These are phyloP conservation scores for Xylaria sp. DNA, from an alignment of 2,329 filamentous ascomycete species.

Conservation along the genomic window DNA sequence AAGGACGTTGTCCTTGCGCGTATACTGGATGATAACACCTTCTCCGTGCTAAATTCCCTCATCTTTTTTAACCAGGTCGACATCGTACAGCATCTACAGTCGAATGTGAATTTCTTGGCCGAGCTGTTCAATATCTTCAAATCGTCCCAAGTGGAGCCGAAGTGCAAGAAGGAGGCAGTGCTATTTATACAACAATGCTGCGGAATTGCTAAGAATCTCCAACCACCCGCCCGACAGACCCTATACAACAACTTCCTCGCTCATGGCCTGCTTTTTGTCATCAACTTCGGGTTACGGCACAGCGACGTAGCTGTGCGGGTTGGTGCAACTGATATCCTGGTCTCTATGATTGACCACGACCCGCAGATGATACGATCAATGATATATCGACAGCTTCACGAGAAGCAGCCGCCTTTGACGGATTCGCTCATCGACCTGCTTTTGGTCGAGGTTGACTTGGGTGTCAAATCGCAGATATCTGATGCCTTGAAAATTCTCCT, in stretches of 20 bases:
- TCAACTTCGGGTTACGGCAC: slow-evolving; percentile 88
- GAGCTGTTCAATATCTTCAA: slow-evolving; percentile 88
- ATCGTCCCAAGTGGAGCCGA: slow-evolving; percentile 62
- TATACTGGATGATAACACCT: slow-evolving; percentile 96
- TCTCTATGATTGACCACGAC: slow-evolving; percentile 94
- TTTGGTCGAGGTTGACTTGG: slow-evolving; percentile 86
- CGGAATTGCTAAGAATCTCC: slow-evolving; percentile 89
- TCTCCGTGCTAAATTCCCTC: slow-evolving; percentile 93
- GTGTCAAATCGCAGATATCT: slow-evolving; percentile 92
- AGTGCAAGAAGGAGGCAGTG: slow-evolving; percentile 89
- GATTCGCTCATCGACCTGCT: slow-evolving; percentile 92
- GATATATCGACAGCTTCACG: slow-evolving; percentile 88
- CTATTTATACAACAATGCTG: slow-evolving; percentile 97
- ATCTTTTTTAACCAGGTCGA: slow-evolving; percentile 99
- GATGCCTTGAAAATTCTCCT: slow-evolving; percentile 94
- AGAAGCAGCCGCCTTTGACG: slow-evolving; percentile 82
- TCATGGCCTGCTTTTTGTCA: slow-evolving; percentile 84
- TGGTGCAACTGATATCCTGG: slow-evolving; percentile 89
- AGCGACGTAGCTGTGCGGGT: slow-evolving; percentile 83
- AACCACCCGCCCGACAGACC: slow-evolving; percentile 76
- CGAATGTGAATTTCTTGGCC: slow-evolving; percentile 74
- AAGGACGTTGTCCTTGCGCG: slow-evolving; percentile 98
- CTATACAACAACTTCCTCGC: slow-evolving; percentile 89
- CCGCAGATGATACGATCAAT: slow-evolving; percentile 91
- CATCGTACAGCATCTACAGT: slow-evolving; percentile 92